These are phyloP conservation scores for Haplosporangium sp. DNA, from an alignment of 371 early-diverging fungal species.

Conservation along the genomic window DNA sequence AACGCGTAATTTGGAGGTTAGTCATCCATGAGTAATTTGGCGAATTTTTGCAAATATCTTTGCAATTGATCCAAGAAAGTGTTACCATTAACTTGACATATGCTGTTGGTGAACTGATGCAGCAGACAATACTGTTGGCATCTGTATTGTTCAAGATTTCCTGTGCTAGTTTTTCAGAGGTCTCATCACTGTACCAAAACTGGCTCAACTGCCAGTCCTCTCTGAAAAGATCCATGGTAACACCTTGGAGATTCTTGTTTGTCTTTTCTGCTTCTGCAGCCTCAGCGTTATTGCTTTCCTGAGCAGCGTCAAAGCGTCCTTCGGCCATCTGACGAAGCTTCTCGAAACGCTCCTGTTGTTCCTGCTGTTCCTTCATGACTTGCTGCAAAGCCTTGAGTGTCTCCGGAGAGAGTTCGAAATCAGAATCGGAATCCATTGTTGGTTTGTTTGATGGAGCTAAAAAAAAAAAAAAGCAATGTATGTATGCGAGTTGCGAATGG, in stretches of 20 bases:
- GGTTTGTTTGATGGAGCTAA: background rate
- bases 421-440: conserved; percentile 35
- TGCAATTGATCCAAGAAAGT: background rate
- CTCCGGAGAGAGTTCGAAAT: conserved; percentile 60
- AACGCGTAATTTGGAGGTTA: background rate
- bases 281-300: conserved; percentile 6
- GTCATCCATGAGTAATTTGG: background rate
- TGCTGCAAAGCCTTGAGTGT: conserved; percentile 70
- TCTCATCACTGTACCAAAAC: conserved; percentile 78
- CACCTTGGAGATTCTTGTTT: conserved; percentile 27
- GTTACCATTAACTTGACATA: conserved; percentile 70
- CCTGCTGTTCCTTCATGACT: conserved; percentile 71
- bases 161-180: conserved; percentile 62
- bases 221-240: conserved; percentile 70
- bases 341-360: conserved; percentile 66
- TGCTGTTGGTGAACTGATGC: conserved; percentile 74
- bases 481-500: background rate
- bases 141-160: conserved; percentile 63
- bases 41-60: background rate
- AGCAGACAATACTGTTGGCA: conserved; percentile 62
- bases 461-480: background rate
- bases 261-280: conserved; percentile 3
- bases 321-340: conserved; percentile 65
- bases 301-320: conserved; percentile 54
- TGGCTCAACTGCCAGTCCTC: conserved; percentile 82